Conservation (phyloP, 2,329 filamentous ascomycete genomes). For the Byssoonygena ceratinophila region DNA sequence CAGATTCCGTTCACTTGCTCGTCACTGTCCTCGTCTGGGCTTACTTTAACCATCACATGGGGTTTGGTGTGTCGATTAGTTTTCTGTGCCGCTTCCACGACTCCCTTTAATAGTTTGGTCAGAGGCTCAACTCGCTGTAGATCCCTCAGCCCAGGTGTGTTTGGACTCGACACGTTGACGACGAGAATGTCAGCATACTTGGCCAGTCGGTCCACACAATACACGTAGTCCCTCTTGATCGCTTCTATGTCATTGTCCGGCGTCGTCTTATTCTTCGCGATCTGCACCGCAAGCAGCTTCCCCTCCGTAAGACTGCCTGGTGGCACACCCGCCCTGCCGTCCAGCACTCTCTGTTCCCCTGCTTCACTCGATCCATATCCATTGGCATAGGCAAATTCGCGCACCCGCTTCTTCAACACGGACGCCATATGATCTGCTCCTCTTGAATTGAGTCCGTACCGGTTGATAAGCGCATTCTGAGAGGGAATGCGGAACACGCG, state of each 20-base stretch:
- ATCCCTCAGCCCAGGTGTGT: conserved; percentile 81
- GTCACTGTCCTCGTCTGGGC: conserved; percentile 82
- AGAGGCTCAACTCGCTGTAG: conserved; percentile 77
- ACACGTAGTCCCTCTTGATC: conserved; percentile 70
- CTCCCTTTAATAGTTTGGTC: conserved; percentile 66
- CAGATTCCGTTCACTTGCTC: conserved; percentile 80
- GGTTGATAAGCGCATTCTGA: conserved; percentile 82
- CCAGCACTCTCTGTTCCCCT: conserved; percentile 60
- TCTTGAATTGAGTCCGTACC: conserved; percentile 87
- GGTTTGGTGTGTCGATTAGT: conserved; percentile 64
- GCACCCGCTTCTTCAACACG: conserved; percentile 63
- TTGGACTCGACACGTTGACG: conserved; percentile 94
- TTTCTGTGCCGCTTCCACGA: conserved; percentile 64
- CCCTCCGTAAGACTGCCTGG: conserved; percentile 70
- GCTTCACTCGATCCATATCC: conserved; percentile 55
- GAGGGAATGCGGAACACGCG: conserved; percentile 77
- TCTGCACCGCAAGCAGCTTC: conserved; percentile 74
- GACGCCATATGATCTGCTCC: conserved; percentile 81
- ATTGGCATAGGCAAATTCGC: conserved; percentile 60
- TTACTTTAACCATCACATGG: conserved; percentile 94
- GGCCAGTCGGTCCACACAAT: conserved; percentile 71
- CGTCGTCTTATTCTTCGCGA: conserved; percentile 94
- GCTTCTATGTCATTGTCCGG: conserved; percentile 74
- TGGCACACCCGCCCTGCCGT: conserved; percentile 65
- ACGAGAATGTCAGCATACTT: conserved; percentile 92